Evolutionary conservation across 2,329 filamentous ascomycete genomes (phyloP).

Genomic region (Hawksworthiomyces lignivorus): DNA sequence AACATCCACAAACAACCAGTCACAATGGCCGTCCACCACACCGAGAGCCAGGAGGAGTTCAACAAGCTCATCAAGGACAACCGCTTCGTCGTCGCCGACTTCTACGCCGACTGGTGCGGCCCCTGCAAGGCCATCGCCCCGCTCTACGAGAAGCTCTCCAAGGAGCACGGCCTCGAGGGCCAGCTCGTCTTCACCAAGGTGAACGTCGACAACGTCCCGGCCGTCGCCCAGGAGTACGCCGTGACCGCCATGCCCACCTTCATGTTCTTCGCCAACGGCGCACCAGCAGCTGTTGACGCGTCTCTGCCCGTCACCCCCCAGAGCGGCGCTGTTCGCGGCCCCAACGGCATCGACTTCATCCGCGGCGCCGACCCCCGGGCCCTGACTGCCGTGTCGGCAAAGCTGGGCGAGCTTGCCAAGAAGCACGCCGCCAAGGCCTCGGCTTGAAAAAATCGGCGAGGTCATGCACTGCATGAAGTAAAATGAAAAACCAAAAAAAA

Average conservation of each 20-base stretch:
- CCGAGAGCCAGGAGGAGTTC: slow-evolving; percentile 39
- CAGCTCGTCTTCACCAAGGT: slow-evolving; percentile 49
- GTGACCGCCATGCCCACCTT: slow-evolving; percentile 53
- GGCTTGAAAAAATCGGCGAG: too few relatives aligned
- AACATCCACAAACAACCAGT: too few relatives aligned
- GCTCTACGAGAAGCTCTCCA: slow-evolving; percentile 41
- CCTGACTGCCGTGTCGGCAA: slow-evolving; percentile 14
- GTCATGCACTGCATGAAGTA: not conserved
- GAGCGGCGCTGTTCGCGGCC: slow-evolving; percentile 1
- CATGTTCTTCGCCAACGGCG: slow-evolving; percentile 50
- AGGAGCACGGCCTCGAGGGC: slow-evolving; percentile 29
- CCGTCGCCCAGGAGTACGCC: slow-evolving; percentile 40
- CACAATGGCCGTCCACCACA: slow-evolving; percentile 24
- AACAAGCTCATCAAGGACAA: slow-evolving; percentile 38
- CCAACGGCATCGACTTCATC: slow-evolving; percentile 12
- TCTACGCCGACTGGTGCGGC: slow-evolving; percentile 53
- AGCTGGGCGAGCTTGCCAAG: slow-evolving; percentile 17
- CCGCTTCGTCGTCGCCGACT: slow-evolving; percentile 48
- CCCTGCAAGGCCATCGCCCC: slow-evolving; percentile 55
- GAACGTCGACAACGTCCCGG: slow-evolving; percentile 47
- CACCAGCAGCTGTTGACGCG: slow-evolving; percentile 31
- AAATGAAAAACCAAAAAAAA: not conserved
- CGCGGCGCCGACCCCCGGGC: slow-evolving; percentile 20
- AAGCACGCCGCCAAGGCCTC: not conserved
- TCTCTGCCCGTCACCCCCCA: slow-evolving; percentile 3